These are phyloP conservation scores for Suillus subalutaceus DNA, from an alignment of 768 basidiomycete genomes.

Conservation along the genomic window DNA sequence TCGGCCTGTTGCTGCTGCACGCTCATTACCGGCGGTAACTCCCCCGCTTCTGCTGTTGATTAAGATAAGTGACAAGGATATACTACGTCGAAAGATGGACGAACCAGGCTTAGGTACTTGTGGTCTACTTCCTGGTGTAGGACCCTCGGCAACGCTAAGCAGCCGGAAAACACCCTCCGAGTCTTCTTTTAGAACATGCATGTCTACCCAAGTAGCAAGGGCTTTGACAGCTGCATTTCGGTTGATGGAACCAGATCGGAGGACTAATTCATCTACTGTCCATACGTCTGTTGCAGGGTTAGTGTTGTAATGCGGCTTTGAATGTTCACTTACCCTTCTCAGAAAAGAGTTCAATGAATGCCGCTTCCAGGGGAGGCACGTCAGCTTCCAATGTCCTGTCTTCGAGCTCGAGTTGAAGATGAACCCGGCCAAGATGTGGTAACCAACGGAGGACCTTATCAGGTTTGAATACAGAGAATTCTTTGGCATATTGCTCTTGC, in stretches of 20 bases:
- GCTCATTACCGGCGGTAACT: slow-evolving; percentile 50
- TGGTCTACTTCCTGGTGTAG: slow-evolving; percentile 28
- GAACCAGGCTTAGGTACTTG: slow-evolving; percentile 29
- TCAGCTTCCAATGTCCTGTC: slow-evolving; percentile 78
- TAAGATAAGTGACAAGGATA: slow-evolving; percentile 1
- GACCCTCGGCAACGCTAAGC: slow-evolving; percentile 62
- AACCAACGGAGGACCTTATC: slow-evolving; percentile 92
- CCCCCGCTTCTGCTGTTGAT: slow-evolving; percentile 44
- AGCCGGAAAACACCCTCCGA: slow-evolving; percentile 60
- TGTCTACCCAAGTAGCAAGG: slow-evolving; percentile 80
- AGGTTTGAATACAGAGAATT: slow-evolving; percentile 85
- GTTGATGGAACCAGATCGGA: slow-evolving; percentile 66
- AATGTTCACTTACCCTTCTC: slow-evolving; percentile 51
- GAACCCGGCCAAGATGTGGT: slow-evolving; percentile 84
- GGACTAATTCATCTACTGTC: slow-evolving; percentile 70
- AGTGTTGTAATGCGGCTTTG: background rate
- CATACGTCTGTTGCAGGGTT: slow-evolving; percentile 55
- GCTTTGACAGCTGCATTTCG: slow-evolving; percentile 69
- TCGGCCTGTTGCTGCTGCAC: slow-evolving; percentile 79
- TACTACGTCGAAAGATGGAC: background rate
- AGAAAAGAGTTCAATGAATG: slow-evolving; percentile 85
- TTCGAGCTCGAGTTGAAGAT: slow-evolving; percentile 77
- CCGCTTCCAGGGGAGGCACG: slow-evolving; percentile 88
- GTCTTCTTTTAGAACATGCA: slow-evolving; percentile 78
- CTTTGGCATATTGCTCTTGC: slow-evolving; percentile 74